Conservation (phyloP, 2,329 filamentous ascomycete species). For the Arthrobotrys pseudoclavata region DNA sequence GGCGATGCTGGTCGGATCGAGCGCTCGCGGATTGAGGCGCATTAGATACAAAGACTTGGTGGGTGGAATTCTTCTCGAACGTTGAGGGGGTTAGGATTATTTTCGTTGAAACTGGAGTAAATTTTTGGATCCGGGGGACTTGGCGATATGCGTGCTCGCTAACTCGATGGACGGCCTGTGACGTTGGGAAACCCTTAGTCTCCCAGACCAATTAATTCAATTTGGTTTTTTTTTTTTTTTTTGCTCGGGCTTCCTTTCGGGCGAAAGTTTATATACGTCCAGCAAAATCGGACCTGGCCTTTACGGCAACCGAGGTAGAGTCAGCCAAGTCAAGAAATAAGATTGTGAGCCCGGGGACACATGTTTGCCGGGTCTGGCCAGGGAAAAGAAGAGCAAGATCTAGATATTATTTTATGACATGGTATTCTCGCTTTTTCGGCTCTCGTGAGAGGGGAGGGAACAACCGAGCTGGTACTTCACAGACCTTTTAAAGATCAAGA, state of each 20-base stretch:
- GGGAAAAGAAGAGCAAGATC: constrained; percentile 24
- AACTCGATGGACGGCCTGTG: constrained; percentile 53
- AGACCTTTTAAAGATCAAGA: constrained; percentile 52
- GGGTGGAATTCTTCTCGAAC: constrained; percentile 33
- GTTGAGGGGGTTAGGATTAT: constrained; percentile 24
- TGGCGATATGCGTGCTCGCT: constrained; percentile 59
- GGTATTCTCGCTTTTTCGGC: constrained; percentile 19
- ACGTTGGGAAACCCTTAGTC: constrained; percentile 31
- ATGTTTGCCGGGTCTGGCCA: constrained; percentile 32
- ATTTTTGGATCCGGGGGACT: constrained; percentile 48
- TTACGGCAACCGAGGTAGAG: constrained; percentile 59
- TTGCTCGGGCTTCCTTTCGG: constrained; percentile 50
- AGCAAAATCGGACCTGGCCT: constrained; percentile 52
- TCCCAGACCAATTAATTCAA: constrained; percentile 15
- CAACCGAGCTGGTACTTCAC: constrained; percentile 45
- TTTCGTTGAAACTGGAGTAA: constrained; percentile 35
- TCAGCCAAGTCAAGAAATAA: constrained; percentile 40
- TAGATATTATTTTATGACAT: constrained; percentile 38
- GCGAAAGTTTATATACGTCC: constrained; percentile 53
- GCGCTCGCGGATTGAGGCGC: constrained; percentile 54
- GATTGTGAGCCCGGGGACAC: constrained; percentile 51
- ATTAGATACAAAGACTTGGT: constrained; percentile 50
- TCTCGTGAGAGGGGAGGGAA: constrained; percentile 33
- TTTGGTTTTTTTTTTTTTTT: constrained; percentile 28
- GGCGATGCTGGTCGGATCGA: constrained; percentile 55